Percentiles rank a stretch among this genome's conserved stretches.
Evolutionary conservation across 805 yeast genomes (phyloP).

Genomic region (Pichia paraexigua): DNA sequence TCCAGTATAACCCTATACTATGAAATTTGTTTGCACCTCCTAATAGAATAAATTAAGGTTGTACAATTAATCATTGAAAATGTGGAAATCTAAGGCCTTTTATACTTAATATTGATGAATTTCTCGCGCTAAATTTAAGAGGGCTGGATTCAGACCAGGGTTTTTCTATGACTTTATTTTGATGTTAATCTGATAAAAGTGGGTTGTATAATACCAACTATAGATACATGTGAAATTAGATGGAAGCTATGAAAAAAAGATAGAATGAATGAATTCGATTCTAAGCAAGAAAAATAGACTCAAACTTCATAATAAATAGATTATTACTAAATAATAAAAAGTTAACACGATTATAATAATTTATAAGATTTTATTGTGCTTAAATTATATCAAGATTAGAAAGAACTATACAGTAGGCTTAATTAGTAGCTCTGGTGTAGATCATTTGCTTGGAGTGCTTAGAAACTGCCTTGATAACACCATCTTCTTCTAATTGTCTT

Average conservation of each 20-base stretch:
- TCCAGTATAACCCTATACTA: constrained; percentile 1
- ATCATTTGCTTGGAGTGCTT: constrained; percentile 95
- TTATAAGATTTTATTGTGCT: neutral
- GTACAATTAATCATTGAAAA: no score
- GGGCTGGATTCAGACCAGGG: neutral
- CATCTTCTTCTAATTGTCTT: constrained; percentile 89
- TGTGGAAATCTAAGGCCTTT: neutral
- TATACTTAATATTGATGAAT: neutral
- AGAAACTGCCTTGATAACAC: constrained; percentile 89
- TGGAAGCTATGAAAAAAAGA: no score
- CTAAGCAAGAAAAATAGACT: no score
- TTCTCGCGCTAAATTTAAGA: neutral
- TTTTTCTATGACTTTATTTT: neutral
- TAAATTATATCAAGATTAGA: neutral
- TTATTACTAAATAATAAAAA: no score
- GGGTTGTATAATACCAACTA: no score
- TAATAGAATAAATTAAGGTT: no score
- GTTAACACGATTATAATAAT: no score
- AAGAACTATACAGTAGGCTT: constrained; percentile 23
- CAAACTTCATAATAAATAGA: no score
- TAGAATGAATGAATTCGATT: no score
- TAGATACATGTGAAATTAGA: no score
- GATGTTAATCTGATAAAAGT: no score
- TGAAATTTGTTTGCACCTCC: neutral
- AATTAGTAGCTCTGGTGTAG: constrained; percentile 80